Evolutionary conservation across 129 eudicot species (phyloP), one percentile per base, ranked within the genome.

Genomic region (Chrysanthemum makinoi): DNA sequence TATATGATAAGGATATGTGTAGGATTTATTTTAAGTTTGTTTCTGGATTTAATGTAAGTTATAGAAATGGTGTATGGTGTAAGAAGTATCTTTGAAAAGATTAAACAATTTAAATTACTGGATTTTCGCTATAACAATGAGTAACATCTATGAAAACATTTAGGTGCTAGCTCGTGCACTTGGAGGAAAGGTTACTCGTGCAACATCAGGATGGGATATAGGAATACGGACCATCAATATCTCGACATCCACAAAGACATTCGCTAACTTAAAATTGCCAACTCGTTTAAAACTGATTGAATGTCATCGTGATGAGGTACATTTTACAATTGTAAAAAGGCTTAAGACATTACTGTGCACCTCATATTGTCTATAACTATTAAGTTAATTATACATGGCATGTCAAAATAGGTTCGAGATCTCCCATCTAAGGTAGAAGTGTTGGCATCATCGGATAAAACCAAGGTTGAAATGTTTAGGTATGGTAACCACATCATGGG

Each of bases 401-500:
- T 71, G 50, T 48, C 17, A 17, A 65, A 26, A 2, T 63, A 92
- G 96, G 86, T 92, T 14, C 43, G 75, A 26, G 92, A 89, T 51
- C 98, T 93, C 63, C 98, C 98, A 10, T 72, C 98, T 0, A 79
- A 84, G 72, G 98, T 88, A 53, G 96, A 89, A 63, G 81, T 94
- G 18, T 59, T 94, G 65, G 98, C 92, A 58, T 81, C 90, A 72
- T 94, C 98, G 0, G 69, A 79, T 33, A 87, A 82, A 56, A 94
- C 98, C 0, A 86, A 84, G 24, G 72, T 94, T 3, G 98, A 94
- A 78, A 89, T 94, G 97, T 94, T 94, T 66, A 87, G 72, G 66
- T 84, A 77, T n/a, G 87, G 95, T 14, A 85, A 89, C 80, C 92
- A 89, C 75, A 78, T 94, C 20, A 89, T 94, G 96, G 98, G 96